Evolutionary conservation across 805 yeast species (phyloP), one percentile per base, ranked within the genome.

Genomic region (Yarrowia sp.): DNA sequence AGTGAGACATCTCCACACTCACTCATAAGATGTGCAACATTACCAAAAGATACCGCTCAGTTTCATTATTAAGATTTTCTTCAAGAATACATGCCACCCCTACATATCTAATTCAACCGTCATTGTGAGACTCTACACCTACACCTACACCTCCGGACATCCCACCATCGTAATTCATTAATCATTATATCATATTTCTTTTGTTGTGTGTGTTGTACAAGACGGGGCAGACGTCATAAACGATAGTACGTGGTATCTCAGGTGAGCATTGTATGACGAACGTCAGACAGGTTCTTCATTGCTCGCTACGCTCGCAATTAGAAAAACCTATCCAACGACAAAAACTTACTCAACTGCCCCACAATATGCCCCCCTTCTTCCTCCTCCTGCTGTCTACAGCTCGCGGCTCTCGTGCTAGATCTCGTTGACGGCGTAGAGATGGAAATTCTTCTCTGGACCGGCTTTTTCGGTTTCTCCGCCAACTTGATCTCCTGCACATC

Each of bases 331-430:
- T 48, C 57, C 13, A 61, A 38, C 9, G 65, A 48, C 57, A 61
- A 36, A 61, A 61, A 47, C 58, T 48, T 61, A 38, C 58, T 47
- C 13, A 61, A 31, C 57, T 61, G 55, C 9, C 57, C 57, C 10
- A 61, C 47, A 47, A 61, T 44, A 42, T 36, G 64, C 3, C 47
- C 39, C 38, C 61, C 64, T 36, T 58, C 51, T 42, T 44, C 43
- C 47, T 48, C 57, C 18, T 41, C 65, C 32, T 47, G 47, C 28
- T 48, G 57, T 15, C 44, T 15, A 28, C 57, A 45, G 38, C 45
- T 31, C 3, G 61, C 61, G n/a, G 61, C 61, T 28, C 61, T 22
- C 10, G 61, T 55, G 31, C 61, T 55, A 15, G 61, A 55, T n/a
- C 61, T 45, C 10, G 61, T 55, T 15, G 61, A 55, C 1, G 61